Base-by-base conservation (phyloP, 495 filamentous ascomycete species). In the Cryomyces minteri region DNA sequence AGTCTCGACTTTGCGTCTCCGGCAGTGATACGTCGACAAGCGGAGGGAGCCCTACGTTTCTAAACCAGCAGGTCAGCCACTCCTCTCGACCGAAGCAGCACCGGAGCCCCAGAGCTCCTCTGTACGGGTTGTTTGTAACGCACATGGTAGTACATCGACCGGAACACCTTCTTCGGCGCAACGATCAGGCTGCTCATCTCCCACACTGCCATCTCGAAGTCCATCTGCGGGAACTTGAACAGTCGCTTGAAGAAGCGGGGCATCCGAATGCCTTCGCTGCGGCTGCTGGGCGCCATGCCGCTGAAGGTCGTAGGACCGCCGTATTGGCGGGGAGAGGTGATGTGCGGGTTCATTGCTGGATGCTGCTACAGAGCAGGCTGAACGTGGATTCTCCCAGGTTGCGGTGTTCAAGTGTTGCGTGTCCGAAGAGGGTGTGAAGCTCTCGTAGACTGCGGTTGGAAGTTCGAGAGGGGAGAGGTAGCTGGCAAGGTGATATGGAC, bases 91-190 rank as follows among this genome's bases (percentile, higher is more conserved):
- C 3, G 34, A 37, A 12, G 9, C 34, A 9, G 34, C 1, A 37
- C 34, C 34, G 34, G 8, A 9, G 34, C 34, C 34, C 34, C 8
- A 37, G 18, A 25, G 18, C 18, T 25, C 18, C 18, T 25, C 18
- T 25, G 1, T 25, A 25, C 18, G 2, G 34, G 9, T 37, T 37
- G 34, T 37, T 12, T 37, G 8, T 1, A 37, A 56, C 68, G 49
- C 67, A 81, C 79, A 63, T 83, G 79, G 55, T 84, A 81, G 56
- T 83, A 83, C 54, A 84, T 80, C 30, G 76, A 78, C 50, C 79
- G 64, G 58, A 84, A 84, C 44, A 84, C 80, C 55, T 81, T 82
- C 64, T 83, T 84, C 0, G 80, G 80, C 34, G 79, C 76, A 50
- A 82, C 76, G 51, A 84, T 67, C 43, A 84, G 65, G 46, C 68